phyloP scores from a whole-genome alignment of 805 yeast genomes.

The Yamadazyma olivae region DNA sequence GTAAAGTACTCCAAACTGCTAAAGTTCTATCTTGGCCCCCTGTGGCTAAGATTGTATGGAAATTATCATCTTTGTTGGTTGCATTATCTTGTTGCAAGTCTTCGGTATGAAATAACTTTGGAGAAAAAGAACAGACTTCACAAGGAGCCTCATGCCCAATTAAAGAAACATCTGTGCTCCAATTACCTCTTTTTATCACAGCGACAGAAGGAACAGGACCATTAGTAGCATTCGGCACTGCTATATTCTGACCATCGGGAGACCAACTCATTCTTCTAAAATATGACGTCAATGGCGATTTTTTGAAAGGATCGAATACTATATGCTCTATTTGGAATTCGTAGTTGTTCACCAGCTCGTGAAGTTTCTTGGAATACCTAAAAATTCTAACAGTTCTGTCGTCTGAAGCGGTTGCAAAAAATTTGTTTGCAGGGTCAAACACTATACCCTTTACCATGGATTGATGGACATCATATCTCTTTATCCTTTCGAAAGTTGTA shows the following conservation, averaged over 20 bases:
- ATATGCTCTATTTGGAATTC: slow-evolving; percentile 85
- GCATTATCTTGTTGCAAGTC: not conserved
- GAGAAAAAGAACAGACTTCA: slow-evolving; percentile 75
- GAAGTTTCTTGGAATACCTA: slow-evolving; percentile 66
- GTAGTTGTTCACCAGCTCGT: slow-evolving; percentile 53
- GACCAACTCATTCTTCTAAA: slow-evolving; percentile 87
- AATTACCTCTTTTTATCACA: slow-evolving; percentile 69
- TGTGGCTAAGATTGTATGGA: slow-evolving; percentile 80
- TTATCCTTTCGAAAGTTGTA: slow-evolving; percentile 81
- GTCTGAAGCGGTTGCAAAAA: slow-evolving; percentile 95
- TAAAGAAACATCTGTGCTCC: slow-evolving; percentile 73
- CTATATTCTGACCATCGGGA: slow-evolving; percentile 85
- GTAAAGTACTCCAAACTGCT: slow-evolving; percentile 82
- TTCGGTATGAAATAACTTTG: slow-evolving; percentile 53
- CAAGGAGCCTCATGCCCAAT: slow-evolving; percentile 86
- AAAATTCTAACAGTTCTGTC: slow-evolving; percentile 89
- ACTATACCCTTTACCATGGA: slow-evolving; percentile 95
- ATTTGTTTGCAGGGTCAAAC: slow-evolving; percentile 97
- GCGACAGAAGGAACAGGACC: slow-evolving; percentile 78
- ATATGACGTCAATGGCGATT: slow-evolving; percentile 89
- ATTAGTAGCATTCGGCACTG: slow-evolving; percentile 82
- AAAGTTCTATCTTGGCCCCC: slow-evolving; percentile 92
- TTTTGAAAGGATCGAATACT: slow-evolving; percentile 78
- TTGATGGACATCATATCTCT: slow-evolving; percentile 88
- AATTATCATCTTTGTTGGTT: slow-evolving; percentile 21